Evolutionary conservation across 1,284 basidiomycete genomes (phyloP), one percentile per base, ranked within the genome.

Genomic region (Leccinum fuscescens): DNA sequence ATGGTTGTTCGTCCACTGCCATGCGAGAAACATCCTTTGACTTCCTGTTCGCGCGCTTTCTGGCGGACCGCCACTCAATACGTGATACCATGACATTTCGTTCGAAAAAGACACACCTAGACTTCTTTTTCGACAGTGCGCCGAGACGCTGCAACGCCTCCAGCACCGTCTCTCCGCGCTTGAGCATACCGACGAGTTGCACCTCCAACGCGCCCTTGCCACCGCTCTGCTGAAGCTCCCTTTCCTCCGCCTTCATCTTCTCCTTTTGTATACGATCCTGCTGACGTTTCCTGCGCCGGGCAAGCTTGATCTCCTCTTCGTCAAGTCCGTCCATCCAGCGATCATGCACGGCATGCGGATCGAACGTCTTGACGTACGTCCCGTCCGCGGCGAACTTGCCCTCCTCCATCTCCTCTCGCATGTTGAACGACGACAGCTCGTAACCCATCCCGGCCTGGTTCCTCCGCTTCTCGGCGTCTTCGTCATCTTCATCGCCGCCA

Each of bases 361-460:
- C 96, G 66, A 89, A 90, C 54, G 94, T 88, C 59, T 86, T 86
- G 58, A 95, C 84, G 73, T 96, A 98, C 60, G 77, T 87, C 52
- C 97, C 97, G 69, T 98, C 96, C 60, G 91, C 92, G 9, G 94
- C 90, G 78, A 99, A 98, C 69, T 94, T 92, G 35, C 97, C 97
- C 73, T 97, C 93, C 69, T 93, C 88, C 90, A 99, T 96, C 82
- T 99, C 97, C 66, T 92, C 90, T 66, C 95, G 92, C 97, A 99
- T 98, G 76, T 99, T 98, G 85, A 99, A 99, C 33, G 92, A 91
- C 7, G 93, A 96, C 12, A 98, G 74, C 69, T 96, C 92, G 75
- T 81, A 94, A 1, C 96, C 97, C 95, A 97, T 96, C 24, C 92
- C 93, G 31, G 82, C 86, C 72, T 92, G 93, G 77, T 85, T 86